These are phyloP conservation scores for Solanum sparsipilum DNA, from an alignment of 257 asterid genomes.

Conservation along the genomic window DNA sequence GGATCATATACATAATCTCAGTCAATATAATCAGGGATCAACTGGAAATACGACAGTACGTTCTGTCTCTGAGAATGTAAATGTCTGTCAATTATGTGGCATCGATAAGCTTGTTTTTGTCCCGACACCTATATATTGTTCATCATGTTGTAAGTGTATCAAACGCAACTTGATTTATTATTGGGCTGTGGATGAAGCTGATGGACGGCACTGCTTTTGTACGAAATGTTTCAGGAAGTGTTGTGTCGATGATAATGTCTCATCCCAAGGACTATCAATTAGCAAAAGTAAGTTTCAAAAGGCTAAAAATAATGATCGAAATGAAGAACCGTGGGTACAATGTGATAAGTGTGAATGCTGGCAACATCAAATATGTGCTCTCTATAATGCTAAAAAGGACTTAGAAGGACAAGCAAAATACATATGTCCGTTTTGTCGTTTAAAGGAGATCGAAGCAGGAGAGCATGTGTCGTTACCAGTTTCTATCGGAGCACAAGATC, in stretches of 20 bases:
- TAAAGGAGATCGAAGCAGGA: slow-evolving; percentile 26
- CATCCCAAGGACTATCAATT: slow-evolving; percentile 30
- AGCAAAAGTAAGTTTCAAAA: slow-evolving; percentile 32
- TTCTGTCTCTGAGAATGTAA: slow-evolving; percentile 18
- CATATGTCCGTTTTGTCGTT: slow-evolving; percentile 49
- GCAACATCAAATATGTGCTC: slow-evolving; percentile 76
- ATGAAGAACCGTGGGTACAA: slow-evolving; percentile 55
- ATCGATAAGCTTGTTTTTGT: slow-evolving; percentile 20
- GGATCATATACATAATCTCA: slow-evolving; percentile 45
- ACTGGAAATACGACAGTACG: not conserved
- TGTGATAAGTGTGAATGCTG: slow-evolving; percentile 59
- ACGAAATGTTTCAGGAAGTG: slow-evolving; percentile 32
- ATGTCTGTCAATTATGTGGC: slow-evolving; percentile 50
- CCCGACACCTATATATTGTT: slow-evolving; percentile 35
- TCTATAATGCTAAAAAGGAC: slow-evolving; percentile 43
- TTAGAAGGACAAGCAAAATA: slow-evolving; percentile 34
- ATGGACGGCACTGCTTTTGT: slow-evolving; percentile 27
- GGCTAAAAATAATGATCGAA: slow-evolving; percentile 25
- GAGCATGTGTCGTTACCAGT: slow-evolving; percentile 17
- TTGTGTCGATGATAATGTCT: slow-evolving; percentile 26
- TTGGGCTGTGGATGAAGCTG: slow-evolving; percentile 23
- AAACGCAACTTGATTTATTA: slow-evolving; percentile 30
- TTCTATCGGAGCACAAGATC: slow-evolving; percentile 43
- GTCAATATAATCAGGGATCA: slow-evolving; percentile 12
- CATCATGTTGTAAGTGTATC: slow-evolving; percentile 31